Evolutionary conservation across 257 asterid species (phyloP).

Genomic region (Striga asiatica): DNA sequence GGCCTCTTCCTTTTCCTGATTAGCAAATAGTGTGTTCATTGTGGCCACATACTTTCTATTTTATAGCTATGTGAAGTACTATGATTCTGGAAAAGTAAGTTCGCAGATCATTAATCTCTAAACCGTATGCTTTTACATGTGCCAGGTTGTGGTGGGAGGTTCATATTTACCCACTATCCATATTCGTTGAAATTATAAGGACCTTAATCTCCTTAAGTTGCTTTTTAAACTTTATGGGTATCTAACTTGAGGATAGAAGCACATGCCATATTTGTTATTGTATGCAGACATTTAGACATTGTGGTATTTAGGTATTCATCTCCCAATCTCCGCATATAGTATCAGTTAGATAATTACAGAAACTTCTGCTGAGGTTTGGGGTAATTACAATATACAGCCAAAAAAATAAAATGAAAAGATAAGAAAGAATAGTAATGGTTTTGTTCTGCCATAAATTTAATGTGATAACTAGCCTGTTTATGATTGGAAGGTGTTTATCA

Average conservation of each 20-base stretch:
- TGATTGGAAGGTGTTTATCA: too few relatives aligned
- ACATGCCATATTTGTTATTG: background rate
- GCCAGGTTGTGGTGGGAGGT: background rate
- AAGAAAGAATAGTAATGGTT: too few relatives aligned
- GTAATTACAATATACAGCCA: background rate
- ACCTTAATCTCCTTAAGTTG: background rate
- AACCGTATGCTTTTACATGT: background rate
- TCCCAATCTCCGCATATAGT: background rate
- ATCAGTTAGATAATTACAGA: background rate
- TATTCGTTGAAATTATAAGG: background rate
- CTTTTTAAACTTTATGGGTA: background rate
- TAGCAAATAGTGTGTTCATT: background rate
- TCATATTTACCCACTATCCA: background rate
- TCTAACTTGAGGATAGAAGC: conserved; percentile 4
- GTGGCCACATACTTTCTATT: background rate
- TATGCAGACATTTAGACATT: conserved; percentile 6
- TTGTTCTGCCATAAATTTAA: background rate
- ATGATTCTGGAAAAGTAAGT: background rate
- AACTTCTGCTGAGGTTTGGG: too few relatives aligned
- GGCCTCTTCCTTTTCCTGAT: conserved; percentile 5
- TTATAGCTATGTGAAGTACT: background rate
- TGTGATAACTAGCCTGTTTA: too few relatives aligned
- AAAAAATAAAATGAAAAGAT: too few relatives aligned
- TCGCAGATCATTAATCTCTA: background rate
- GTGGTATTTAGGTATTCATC: background rate